These are phyloP conservation scores for Diplodia sapinea DNA, from an alignment of 2,329 filamentous ascomycete species.

Conservation along the genomic window DNA sequence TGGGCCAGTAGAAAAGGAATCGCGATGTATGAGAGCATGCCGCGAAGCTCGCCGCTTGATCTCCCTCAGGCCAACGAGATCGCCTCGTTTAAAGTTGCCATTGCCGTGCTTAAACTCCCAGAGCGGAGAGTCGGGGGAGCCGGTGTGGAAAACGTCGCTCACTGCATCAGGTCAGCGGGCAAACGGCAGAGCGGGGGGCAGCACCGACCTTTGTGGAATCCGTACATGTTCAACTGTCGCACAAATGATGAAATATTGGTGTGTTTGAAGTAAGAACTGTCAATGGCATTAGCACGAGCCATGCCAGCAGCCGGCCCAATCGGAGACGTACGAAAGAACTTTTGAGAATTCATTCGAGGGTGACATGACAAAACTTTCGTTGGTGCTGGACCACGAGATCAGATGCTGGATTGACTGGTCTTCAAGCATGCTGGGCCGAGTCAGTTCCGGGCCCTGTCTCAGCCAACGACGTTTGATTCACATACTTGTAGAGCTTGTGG, in stretches of 20 bases:
- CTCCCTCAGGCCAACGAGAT: conserved; percentile 86
- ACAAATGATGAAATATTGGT: conserved; percentile 99
- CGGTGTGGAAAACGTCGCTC: conserved; percentile 97
- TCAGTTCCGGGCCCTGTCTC: conserved; percentile 39
- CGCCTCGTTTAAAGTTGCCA: conserved; percentile 94
- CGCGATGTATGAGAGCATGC: conserved; percentile 90
- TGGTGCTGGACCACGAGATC: conserved; percentile 92
- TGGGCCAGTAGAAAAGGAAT: conserved; percentile 76
- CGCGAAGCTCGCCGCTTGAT: conserved; percentile 94
- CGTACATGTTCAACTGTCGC: conserved; percentile 98
- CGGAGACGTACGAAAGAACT: conserved; percentile 81
- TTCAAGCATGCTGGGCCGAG: conserved; percentile 81
- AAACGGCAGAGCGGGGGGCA: background rate
- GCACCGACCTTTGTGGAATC: conserved; percentile 89
- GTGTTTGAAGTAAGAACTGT: conserved; percentile 97
- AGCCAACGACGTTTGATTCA: conserved; percentile 31
- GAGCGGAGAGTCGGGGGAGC: conserved; percentile 86
- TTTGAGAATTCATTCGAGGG: conserved; percentile 97
- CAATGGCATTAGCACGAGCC: background rate
- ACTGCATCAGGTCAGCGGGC: conserved; percentile 60
- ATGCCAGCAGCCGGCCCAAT: conserved; percentile 35
- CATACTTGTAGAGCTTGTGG: conserved; percentile 97
- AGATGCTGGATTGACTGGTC: conserved; percentile 91
- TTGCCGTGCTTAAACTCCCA: conserved; percentile 99
- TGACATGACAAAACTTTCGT: conserved; percentile 99